A percentile compares a stretch with the other conserved stretches of the same genome.
These are phyloP conservation scores for Penicillium argentinense DNA, from an alignment of 495 filamentous ascomycete genomes.

Conservation along the genomic window DNA sequence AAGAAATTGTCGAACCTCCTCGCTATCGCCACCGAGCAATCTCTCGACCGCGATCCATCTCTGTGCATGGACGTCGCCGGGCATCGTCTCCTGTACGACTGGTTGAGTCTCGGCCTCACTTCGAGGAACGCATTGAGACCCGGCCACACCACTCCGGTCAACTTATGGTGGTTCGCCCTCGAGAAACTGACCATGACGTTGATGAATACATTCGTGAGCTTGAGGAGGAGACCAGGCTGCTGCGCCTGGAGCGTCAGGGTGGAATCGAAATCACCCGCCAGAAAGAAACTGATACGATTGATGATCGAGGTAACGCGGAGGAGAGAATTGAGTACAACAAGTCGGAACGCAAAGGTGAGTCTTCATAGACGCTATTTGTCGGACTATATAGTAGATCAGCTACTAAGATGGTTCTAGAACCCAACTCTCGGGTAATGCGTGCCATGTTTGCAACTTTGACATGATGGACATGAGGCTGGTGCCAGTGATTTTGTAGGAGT, in stretches of 20 bases:
- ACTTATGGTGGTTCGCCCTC: slow-evolving; percentile 56
- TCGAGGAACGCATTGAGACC: slow-evolving; percentile 43
- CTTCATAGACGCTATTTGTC: slow-evolving; percentile 47
- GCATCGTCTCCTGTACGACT: slow-evolving; percentile 32
- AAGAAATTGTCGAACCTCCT: slow-evolving; percentile 23
- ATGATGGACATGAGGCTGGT: slow-evolving; percentile 26
- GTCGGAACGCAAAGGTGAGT: slow-evolving; percentile 84
- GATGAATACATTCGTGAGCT: slow-evolving; percentile 57
- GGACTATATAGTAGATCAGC: slow-evolving; percentile 41
- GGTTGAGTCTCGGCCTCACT: slow-evolving; percentile 26
- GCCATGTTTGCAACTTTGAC: slow-evolving; percentile 79
- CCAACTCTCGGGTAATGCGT: slow-evolving; percentile 63
- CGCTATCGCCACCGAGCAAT: slow-evolving; percentile 17
- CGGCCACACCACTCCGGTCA: slow-evolving; percentile 50
- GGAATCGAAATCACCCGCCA: slow-evolving; percentile 44
- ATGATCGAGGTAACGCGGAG: slow-evolving; percentile 48
- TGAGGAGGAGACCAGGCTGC: slow-evolving; percentile 48
- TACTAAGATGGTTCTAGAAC: slow-evolving; percentile 38
- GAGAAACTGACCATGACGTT: slow-evolving; percentile 54
- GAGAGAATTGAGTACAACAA: slow-evolving; percentile 62
- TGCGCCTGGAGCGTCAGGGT: slow-evolving; percentile 45
- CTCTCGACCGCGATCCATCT: slow-evolving; percentile 40
- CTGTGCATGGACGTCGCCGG: slow-evolving; percentile 37
- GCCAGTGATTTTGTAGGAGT: neutral
- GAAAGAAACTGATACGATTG: slow-evolving; percentile 43